Evolutionary conservation across 192 early-diverging fungal species (phyloP), one percentile per base, ranked within the genome.

Genomic region (Backusella mclennaniae): DNA sequence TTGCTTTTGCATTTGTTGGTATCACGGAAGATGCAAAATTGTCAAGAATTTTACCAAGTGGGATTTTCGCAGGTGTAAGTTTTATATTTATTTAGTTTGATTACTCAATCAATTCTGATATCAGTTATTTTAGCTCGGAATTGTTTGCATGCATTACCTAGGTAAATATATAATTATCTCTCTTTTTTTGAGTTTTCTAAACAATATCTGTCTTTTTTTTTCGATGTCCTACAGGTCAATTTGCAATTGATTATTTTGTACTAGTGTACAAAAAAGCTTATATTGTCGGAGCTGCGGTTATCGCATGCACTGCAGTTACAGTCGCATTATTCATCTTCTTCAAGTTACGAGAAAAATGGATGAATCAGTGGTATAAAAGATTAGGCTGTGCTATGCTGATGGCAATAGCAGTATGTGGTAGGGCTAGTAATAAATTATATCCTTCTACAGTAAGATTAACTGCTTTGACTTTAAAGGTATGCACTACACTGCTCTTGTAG

Each of bases 301-400:
- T 88, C 68, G 85, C 82, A n/a, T 73, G 76, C 46, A 19, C 56
- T 9, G 82, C 85, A 6, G 70, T 82, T 3, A 85, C 82, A 14
- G 73, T 77, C 12, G 80, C 85, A 9, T 69, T 88, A 11, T 77
- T 67, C 29, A 82, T 88, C n/a, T 88, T 88, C 56, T 88, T 87
- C 71, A 78, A 78, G 26, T 68, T 88, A 46, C 76, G 86, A 36
- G 81, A 85, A 35, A 39, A 78, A 63, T 88, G 87, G 87, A 73
- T 75, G 44, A 84, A 79, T 46, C 67, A 73, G 33, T 80, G 82
- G 79, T 84, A 83, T 73, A 88, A 87, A 75, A 68, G 85, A 68
- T 42, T 85, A 33, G 84, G 79, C 12, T 84, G 82, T 71, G 82
- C 87, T 4, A 74, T 87, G 75, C 46, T 87, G 14, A 79, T 88